phyloP scores from a whole-genome alignment of 345 rosid species.

The Barbarea vulgaris region DNA sequence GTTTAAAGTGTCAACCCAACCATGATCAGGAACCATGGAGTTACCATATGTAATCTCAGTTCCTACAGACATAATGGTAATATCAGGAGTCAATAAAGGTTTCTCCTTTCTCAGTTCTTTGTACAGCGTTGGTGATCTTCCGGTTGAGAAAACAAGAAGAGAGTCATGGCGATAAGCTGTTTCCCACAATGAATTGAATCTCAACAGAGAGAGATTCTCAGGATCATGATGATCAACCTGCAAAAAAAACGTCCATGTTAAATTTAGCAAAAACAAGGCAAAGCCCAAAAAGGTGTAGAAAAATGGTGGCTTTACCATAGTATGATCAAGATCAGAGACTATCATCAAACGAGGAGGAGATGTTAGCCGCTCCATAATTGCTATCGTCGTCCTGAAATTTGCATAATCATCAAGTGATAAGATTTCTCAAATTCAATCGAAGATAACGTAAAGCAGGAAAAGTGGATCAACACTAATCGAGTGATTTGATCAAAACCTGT shows the following conservation, averaged over 20 bases:
- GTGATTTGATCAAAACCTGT: too few species aligned
- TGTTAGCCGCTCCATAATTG: conserved; percentile 69
- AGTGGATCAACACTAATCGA: too few species aligned
- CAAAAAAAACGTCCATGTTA: conserved; percentile 18
- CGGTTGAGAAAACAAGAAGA: conserved; percentile 89
- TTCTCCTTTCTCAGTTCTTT: conserved; percentile 75
- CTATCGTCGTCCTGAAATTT: too few species aligned
- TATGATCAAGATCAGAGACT: conserved; percentile 96
- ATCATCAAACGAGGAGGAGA: conserved; percentile 82
- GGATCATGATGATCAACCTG: conserved; percentile 96
- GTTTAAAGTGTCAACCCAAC: conserved; percentile 84
- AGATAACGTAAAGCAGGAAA: too few species aligned
- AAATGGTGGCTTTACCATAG: conserved; percentile 57
- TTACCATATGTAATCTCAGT: conserved; percentile 95
- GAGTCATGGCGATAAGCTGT: conserved; percentile 75
- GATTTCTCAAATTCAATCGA: too few species aligned
- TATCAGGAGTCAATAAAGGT: conserved; percentile 93
- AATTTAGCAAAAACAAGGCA: too few species aligned
- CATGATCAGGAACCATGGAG: conserved; percentile 85
- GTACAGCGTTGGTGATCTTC: conserved; percentile 89
- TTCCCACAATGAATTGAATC: conserved; percentile 95
- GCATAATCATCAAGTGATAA: too few species aligned
- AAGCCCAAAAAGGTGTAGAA: too few species aligned
- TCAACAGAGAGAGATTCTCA: conserved; percentile 75
- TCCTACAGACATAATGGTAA: conserved; percentile 97